Base-by-base conservation (phyloP, 2,329 filamentous ascomycete genomes). In the Aspergillus amoenus region DNA sequence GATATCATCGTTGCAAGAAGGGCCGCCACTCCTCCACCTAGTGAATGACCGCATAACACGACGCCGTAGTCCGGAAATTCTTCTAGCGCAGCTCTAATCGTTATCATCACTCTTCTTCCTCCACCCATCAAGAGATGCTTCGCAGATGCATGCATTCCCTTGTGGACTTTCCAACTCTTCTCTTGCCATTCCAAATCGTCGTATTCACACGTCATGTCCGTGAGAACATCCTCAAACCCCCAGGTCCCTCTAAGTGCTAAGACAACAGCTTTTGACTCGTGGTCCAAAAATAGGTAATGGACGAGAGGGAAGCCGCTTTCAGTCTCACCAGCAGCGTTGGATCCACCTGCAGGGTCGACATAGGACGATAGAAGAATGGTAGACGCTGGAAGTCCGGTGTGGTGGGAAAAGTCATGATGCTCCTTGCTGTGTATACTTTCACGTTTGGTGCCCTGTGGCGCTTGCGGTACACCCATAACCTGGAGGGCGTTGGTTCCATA, bases 151-250 rank as follows among this genome's bases (percentile, higher is more conserved):
- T 90, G 87, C 54, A 91, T 86, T 13, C 88, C 88, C 69, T 90
- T 90, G 72, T 91, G 88, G 0, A 90, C 88, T 62, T 87, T 85
- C 76, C 88, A 90, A 1, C 77, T 75, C 57, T 80, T 82, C 15
- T 85, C 86, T 56, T 84, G 81, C 86, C 88, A 75, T 58, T 70
- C 66, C 3, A 75, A 65, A 54, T 86, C 81, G 63, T 89, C 87
- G 61, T 90, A 90, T 46, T 89, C 88, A 70, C 88, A 90, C 30
- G 87, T 87, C 82, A 90, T 84, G 66, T 90, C 88, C 0, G 87
- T 87, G 37, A 91, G 74, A 22, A 90, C 83, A 66, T 91, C 88
- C 65, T 90, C 88, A 59, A 90, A 90, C 0, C 88, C 88, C 40
- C 89, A 78, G 0, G 88, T 91, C 2, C 88, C 88, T 39, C 88